phyloP scores from a whole-genome alignment of 108 stramenopile genomes.

The Aurantiochytrium sp. region DNA sequence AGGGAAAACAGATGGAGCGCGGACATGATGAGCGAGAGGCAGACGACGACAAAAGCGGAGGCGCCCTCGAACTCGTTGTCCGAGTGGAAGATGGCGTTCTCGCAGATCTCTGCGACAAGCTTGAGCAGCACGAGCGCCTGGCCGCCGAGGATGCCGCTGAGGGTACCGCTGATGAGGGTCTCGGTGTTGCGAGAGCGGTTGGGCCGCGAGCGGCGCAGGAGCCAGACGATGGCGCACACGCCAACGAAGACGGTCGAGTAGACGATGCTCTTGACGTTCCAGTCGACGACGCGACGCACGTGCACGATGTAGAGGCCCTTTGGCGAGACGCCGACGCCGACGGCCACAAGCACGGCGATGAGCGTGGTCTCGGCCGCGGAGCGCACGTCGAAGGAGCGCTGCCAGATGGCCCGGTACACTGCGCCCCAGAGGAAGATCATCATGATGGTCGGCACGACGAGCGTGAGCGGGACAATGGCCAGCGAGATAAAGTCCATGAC shows the following conservation, averaged over 20 bases:
- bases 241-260: not conserved
- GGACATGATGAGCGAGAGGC: not conserved
- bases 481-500: not conserved
- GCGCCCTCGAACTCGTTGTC: not conserved
- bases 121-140: not conserved
- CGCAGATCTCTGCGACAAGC: constrained; percentile 6
- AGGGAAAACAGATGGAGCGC: not conserved
- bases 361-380: not conserved
- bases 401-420: not conserved
- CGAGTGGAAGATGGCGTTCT: not conserved
- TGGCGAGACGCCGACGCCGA: not conserved
- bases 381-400: not conserved
- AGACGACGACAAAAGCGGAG: not conserved
- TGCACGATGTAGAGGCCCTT: not conserved
- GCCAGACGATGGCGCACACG: not conserved
- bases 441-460: not conserved
- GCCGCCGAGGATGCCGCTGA: not conserved
- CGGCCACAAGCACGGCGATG: not conserved
- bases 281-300: not conserved
- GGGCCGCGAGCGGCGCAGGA: not conserved
- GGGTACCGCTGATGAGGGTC: not conserved
- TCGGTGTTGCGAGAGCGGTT: not conserved
- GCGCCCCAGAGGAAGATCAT: constrained; percentile 1
- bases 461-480: not conserved
- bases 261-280: not conserved